phyloP scores from a whole-genome alignment of 1,284 basidiomycete genomes.

The Microstroma glucosiphilum region DNA sequence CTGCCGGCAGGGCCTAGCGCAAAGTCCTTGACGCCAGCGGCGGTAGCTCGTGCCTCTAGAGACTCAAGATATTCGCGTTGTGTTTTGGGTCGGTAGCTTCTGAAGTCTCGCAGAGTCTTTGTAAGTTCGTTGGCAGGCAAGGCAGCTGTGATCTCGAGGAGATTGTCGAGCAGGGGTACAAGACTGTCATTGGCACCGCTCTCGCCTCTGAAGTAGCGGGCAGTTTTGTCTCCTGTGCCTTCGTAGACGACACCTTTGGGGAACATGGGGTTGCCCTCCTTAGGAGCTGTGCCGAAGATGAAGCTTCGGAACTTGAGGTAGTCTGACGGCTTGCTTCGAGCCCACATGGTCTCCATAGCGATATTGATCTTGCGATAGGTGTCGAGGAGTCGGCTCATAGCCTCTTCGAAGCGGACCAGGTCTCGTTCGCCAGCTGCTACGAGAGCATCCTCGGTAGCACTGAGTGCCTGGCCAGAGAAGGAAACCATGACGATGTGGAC shows the following conservation, averaged over 20 bases:
- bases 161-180: slow-evolving; percentile 40
- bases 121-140: slow-evolving; percentile 46
- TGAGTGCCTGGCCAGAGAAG: slow-evolving; percentile 34
- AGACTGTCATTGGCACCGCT: slow-evolving; percentile 38
- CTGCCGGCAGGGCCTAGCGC: slow-evolving; percentile 20
- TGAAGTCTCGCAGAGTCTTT: slow-evolving; percentile 42
- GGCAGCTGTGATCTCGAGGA: slow-evolving; percentile 43
- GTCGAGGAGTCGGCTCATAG: slow-evolving; percentile 23
- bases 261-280: slow-evolving; percentile 45
- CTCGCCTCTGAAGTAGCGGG: slow-evolving; percentile 33
- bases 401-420: slow-evolving; percentile 25
- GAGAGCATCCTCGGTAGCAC: slow-evolving; percentile 34
- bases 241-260: slow-evolving; percentile 45
- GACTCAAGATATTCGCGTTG: slow-evolving; percentile 34
- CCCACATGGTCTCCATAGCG: slow-evolving; percentile 48
- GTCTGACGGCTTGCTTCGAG: slow-evolving; percentile 25
- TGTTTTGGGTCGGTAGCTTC: slow-evolving; percentile 39
- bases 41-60: slow-evolving; percentile 33
- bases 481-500: slow-evolving; percentile 45
- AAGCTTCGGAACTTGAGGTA: slow-evolving; percentile 46
- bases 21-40: slow-evolving; percentile 25
- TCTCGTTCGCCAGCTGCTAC: slow-evolving; percentile 26
- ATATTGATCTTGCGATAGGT: slow-evolving; percentile 40
- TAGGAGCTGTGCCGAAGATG: slow-evolving; percentile 46
- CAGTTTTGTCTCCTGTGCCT: slow-evolving; percentile 23